Percentiles rank a stretch among this genome's conserved stretches.
phyloP scores from a whole-genome alignment of 2,329 filamentous ascomycete genomes.

The Aspergillus sp. region DNA sequence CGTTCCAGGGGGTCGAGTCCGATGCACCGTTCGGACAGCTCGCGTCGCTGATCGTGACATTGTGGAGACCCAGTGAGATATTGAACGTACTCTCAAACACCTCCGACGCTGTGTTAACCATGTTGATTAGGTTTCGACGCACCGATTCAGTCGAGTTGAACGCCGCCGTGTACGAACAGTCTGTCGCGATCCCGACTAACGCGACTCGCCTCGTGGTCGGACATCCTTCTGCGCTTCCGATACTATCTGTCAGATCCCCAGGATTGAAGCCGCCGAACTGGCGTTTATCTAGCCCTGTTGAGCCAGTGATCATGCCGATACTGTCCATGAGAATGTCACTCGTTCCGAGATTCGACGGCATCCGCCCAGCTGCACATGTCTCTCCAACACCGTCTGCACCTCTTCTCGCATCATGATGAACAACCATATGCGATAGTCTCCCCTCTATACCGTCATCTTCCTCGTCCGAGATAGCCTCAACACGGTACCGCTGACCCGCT shows the following conservation, averaged over 20 bases:
- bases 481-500: slow-evolving; percentile 1
- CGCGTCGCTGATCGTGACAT: slow-evolving; percentile 72
- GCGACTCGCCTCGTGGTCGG: slow-evolving; percentile 83
- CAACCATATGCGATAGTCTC: background rate
- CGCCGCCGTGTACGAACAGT: slow-evolving; percentile 76
- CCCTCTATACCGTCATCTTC: no score
- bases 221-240: slow-evolving; percentile 76
- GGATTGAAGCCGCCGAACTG: background rate
- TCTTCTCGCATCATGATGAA: background rate
- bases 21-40: slow-evolving; percentile 69
- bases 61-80: slow-evolving; percentile 82
- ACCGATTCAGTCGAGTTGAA: slow-evolving; percentile 61
- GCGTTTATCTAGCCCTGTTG: background rate
- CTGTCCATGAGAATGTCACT: background rate
- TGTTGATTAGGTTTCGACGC: slow-evolving; percentile 40
- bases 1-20: slow-evolving; percentile 41
- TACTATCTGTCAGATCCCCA: slow-evolving; percentile 58
- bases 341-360: background rate
- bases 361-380: background rate
- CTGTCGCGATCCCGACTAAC: slow-evolving; percentile 82
- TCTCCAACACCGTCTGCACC: background rate
- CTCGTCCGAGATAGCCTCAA: background rate
- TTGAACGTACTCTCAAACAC: slow-evolving; percentile 89
- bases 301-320: background rate
- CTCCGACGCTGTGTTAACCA: slow-evolving; percentile 80